Evolutionary conservation across 1,284 basidiomycete genomes (phyloP).

Genomic region (Schizophyllum amplum): DNA sequence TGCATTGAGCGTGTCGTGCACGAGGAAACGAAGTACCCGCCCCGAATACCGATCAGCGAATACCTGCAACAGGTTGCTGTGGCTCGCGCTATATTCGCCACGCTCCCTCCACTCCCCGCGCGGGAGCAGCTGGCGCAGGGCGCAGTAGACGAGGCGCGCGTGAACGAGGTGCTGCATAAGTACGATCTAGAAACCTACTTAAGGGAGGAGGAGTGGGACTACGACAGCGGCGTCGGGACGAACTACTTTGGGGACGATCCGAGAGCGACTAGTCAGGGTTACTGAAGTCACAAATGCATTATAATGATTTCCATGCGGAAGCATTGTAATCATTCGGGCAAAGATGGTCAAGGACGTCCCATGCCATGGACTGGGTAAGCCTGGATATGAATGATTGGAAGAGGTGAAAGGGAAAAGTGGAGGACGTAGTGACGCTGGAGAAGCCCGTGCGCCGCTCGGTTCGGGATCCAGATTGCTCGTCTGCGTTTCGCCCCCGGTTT

Average conservation of each 20-base stretch:
- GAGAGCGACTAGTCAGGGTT: too few species aligned
- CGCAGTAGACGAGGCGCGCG: conserved; percentile 30
- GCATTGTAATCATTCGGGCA: too few species aligned
- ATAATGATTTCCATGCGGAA: too few species aligned
- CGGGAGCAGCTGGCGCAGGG: conserved; percentile 23
- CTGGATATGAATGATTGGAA: too few species aligned
- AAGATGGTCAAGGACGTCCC: too few species aligned
- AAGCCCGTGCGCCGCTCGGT: too few species aligned
- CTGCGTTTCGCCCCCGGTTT: too few species aligned
- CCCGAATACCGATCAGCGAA: conserved; percentile 30
- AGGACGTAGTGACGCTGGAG: too few species aligned
- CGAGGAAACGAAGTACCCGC: conserved; percentile 44
- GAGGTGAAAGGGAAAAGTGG: too few species aligned
- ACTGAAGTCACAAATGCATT: too few species aligned
- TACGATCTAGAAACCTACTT: conserved; percentile 32
- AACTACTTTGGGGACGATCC: conserved; percentile 65
- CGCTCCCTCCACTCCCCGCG: conserved; percentile 52
- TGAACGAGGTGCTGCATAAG: conserved; percentile 37
- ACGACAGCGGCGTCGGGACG: conserved; percentile 37
- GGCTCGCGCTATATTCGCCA: conserved; percentile 55
- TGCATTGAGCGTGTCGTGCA: conserved; percentile 68
- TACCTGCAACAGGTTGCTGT: conserved; percentile 56
- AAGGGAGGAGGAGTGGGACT: conserved; percentile 31
- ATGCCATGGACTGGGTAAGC: too few species aligned
- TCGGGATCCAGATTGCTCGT: too few species aligned